These are phyloP conservation scores for Nemania sp. DNA, from an alignment of 2,329 filamentous ascomycete species.

Conservation along the genomic window DNA sequence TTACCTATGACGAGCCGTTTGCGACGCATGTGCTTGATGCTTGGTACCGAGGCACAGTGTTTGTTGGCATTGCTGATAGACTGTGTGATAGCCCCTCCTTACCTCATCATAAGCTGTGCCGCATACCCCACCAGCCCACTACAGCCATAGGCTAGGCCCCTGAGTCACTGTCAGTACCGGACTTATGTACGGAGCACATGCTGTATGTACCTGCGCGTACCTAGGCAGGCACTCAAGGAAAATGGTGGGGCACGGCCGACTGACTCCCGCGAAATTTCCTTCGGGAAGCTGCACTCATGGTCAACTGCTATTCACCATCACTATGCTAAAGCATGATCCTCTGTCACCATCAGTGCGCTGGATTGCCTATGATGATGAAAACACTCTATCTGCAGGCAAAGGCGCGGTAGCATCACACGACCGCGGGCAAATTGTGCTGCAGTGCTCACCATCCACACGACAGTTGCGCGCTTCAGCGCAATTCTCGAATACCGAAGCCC, in stretches of 20 bases:
- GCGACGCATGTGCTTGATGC: neutral
- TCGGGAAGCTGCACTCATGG: neutral
- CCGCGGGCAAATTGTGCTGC: neutral
- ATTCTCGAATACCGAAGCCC: neutral
- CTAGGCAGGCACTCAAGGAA: constrained; percentile 1
- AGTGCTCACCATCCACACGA: neutral
- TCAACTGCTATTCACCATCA: too few species aligned
- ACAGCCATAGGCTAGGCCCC: too few species aligned
- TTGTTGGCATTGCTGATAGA: too few species aligned
- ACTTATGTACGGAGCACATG: too few species aligned
- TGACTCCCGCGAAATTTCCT: constrained; percentile 35
- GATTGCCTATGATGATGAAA: constrained; percentile 25
- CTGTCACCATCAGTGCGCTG: neutral
- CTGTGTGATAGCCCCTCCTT: neutral
- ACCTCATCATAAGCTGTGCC: neutral
- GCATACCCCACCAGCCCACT: constrained; percentile 3
- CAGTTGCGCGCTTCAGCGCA: constrained; percentile 4
- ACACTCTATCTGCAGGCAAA: neutral
- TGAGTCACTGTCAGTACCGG: too few species aligned
- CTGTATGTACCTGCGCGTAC: neutral
- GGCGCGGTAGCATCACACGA: constrained; percentile 24
- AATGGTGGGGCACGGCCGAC: constrained; percentile 38
- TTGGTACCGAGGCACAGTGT: neutral
- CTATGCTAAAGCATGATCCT: too few species aligned
- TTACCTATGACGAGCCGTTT: neutral